phyloP scores from a whole-genome alignment of 345 rosid species.

The Anastatica hierochuntica region DNA sequence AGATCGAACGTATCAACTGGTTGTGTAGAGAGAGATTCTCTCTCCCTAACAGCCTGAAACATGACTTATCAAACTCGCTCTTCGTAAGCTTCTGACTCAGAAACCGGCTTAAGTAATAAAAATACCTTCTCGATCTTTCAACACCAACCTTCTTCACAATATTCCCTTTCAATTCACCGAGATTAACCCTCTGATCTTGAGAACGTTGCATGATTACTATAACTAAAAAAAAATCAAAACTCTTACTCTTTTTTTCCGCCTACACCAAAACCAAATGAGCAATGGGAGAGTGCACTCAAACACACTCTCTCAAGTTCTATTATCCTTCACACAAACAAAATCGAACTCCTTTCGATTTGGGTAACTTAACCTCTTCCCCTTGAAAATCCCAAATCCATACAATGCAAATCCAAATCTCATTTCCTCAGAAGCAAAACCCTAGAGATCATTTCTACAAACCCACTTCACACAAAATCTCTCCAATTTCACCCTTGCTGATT shows the following conservation, averaged over 20 bases:
- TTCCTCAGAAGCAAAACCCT: conserved; percentile 51
- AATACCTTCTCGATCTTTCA: conserved; percentile 75
- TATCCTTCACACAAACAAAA: conserved; percentile 24
- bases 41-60: conserved; percentile 67
- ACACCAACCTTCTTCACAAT: conserved; percentile 77
- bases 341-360: no score
- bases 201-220: conserved; percentile 62
- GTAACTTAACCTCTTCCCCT: neutral
- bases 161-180: conserved; percentile 66
- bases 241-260: neutral
- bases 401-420: conserved; percentile 67
- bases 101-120: conserved; percentile 62
- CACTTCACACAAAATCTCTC: conserved; percentile 25
- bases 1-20: conserved; percentile 59
- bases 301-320: conserved; percentile 26
- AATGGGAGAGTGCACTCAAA: no score
- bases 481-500: conserved; percentile 15
- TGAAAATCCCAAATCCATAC: conserved; percentile 35
- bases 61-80: conserved; percentile 80
- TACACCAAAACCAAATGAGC: no score
- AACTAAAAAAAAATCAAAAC: no score
- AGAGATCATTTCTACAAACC: conserved; percentile 42
- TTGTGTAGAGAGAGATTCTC: conserved; percentile 94
- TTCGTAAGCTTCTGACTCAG: conserved; percentile 74
- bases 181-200: conserved; percentile 71